Base-by-base conservation (phyloP, 257 asterid species). In the Schizonepeta tenuifolia region DNA sequence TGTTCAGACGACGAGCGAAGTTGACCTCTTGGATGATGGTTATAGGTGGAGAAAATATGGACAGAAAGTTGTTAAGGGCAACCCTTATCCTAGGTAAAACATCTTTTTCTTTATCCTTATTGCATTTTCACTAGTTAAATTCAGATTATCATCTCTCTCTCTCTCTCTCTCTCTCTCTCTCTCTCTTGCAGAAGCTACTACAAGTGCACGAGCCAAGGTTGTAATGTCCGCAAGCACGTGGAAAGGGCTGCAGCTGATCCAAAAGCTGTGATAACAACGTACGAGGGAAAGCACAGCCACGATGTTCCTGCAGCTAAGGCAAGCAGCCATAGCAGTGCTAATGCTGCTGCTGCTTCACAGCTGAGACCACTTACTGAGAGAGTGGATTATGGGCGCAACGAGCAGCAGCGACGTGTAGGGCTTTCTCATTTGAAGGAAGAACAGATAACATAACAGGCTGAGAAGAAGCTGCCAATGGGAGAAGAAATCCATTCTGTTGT, bases 51-150 rank as follows among this genome's bases (percentile, higher is more conserved):
- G 96, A 28, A 93, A 93, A 54, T 93, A 93, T 74, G 98, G 98
- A 49, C 97, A 93, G 89, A 93, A 93, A 83, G 96, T 93, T 67
- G 96, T 93, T 56, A 91, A 93, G 87, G 98, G 98, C 71, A 93
- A 90, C 72, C 98, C 97, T 65, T 79, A 93, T 57, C 98, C 98
- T 46, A 89, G 98, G 98, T 90, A 53, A 73, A 24, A 55, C 38
- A 15, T 24, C 46, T 13, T 41, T 44, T 3, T 15, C 58, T 11
- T 9, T 33, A 36, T 7, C 36, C 36, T 31, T 31, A 31, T 31
- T 31, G 7, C 36, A 31, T 31, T 31, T 31, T 31, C 36, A 31
- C 36, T 5, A 31, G 36, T 31, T 36, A 36, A 36, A 10, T 36
- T 36, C 41, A 36, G 43, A 0, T 8, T 38, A 3, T 38, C 43